A percentile compares a stretch with the other conserved stretches of the same genome.
Evolutionary conservation across 345 rosid species (phyloP).

Genomic region (Euphorbia pulcherrima): DNA sequence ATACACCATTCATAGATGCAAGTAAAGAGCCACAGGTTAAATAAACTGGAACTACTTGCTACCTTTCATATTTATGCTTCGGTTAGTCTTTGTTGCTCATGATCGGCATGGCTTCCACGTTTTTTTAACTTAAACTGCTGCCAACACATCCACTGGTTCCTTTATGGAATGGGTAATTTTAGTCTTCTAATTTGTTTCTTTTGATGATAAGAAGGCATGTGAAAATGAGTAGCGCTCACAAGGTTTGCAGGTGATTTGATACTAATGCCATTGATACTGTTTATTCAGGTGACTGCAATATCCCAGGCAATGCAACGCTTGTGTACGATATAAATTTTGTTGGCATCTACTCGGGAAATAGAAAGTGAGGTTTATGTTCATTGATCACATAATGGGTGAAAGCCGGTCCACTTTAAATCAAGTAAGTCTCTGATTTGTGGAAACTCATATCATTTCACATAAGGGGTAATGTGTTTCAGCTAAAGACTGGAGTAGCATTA

Average conservation of each 20-base stretch:
- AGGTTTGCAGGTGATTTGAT: background rate
- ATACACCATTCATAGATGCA: background rate
- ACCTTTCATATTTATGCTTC: background rate
- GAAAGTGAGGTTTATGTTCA: slow-evolving; percentile 36
- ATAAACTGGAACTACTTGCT: background rate
- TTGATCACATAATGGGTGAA: background rate
- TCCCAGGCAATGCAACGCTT: slow-evolving; percentile 92
- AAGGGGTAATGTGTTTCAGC: background rate
- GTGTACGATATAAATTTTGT: slow-evolving; percentile 77
- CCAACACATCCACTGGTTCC: background rate
- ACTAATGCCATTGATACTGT: slow-evolving; percentile 17
- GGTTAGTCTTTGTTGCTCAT: background rate
- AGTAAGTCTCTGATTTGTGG: slow-evolving; percentile 17
- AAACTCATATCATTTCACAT: background rate
- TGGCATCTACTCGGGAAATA: slow-evolving; percentile 69
- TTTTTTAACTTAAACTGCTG: background rate
- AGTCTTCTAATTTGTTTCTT: background rate
- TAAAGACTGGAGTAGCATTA: background rate
- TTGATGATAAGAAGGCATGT: background rate
- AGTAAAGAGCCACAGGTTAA: background rate
- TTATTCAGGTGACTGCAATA: slow-evolving; percentile 78
- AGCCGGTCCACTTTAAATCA: background rate
- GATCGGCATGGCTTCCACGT: background rate
- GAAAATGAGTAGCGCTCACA: background rate
- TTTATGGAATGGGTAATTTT: background rate